phyloP scores from a whole-genome alignment of 2,329 filamentous ascomycete species.

The Pseudocercospora vitis region DNA sequence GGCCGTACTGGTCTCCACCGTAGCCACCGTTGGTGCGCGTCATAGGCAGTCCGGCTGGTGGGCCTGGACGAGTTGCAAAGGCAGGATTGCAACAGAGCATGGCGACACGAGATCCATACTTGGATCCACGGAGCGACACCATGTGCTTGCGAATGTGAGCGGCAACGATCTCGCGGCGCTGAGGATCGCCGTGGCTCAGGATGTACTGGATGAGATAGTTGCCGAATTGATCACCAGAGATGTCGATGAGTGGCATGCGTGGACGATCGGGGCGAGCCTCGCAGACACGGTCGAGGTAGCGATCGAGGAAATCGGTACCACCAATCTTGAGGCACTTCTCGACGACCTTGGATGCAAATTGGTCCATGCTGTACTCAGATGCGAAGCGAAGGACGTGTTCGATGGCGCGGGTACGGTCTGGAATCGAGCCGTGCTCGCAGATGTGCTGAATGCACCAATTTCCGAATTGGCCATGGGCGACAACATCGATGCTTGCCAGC shows the following conservation, averaged over 20 bases:
- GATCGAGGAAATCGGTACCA: constrained; percentile 81
- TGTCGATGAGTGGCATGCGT: constrained; percentile 95
- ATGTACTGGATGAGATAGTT: constrained; percentile 99
- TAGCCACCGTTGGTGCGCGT: constrained; percentile 23
- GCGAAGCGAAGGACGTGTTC: constrained; percentile 94
- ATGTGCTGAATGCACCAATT: constrained; percentile 99
- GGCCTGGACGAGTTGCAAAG: constrained; percentile 82
- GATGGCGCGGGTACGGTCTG: constrained; percentile 87
- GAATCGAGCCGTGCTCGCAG: constrained; percentile 89
- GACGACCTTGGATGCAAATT: constrained; percentile 98
- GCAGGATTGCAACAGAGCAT: constrained; percentile 99
- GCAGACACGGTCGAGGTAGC: constrained; percentile 91
- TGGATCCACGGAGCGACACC: constrained; percentile 96
- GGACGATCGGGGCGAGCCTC: constrained; percentile 87
- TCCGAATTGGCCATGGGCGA: constrained; percentile 95
- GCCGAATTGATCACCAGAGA: constrained; percentile 96
- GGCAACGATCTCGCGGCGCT: constrained; percentile 90
- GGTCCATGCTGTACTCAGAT: constrained; percentile 96
- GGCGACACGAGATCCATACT: constrained; percentile 95
- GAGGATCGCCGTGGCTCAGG: constrained; percentile 78
- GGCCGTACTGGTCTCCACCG: constrained; percentile 21
- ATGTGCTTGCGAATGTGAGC: constrained; percentile 97
- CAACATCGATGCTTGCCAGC: constrained; percentile 88
- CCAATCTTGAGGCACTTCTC: constrained; percentile 99
- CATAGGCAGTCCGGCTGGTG: constrained; percentile 62